A percentile compares a stretch with the other conserved stretches of the same genome.
phyloP scores from a whole-genome alignment of 2,329 filamentous ascomycete species.

The Beauveria varroae region DNA sequence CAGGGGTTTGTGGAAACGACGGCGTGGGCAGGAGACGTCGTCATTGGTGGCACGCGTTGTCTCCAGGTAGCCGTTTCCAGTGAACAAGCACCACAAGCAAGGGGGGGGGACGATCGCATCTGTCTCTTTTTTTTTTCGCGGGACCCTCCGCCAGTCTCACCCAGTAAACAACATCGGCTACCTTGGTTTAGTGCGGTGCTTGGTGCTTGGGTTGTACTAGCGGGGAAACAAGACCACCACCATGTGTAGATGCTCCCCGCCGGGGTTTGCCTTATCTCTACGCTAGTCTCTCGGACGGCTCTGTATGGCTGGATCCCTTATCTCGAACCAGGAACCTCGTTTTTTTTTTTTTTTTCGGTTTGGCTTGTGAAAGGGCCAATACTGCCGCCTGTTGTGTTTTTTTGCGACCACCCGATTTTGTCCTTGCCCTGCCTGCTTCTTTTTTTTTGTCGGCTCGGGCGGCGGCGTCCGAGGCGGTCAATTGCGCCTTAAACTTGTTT shows the following conservation, averaged over 20 bases:
- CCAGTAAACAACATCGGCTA: no score
- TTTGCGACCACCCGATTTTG: background rate
- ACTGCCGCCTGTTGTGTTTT: background rate
- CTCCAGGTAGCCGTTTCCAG: background rate
- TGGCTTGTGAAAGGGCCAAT: background rate
- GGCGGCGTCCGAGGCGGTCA: slow-evolving; percentile 4
- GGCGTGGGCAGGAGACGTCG: background rate
- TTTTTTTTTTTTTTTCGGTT: background rate
- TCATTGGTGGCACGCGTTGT: background rate
- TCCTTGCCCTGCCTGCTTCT: background rate
- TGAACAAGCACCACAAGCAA: background rate
- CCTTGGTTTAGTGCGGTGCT: no score
- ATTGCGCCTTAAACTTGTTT: background rate
- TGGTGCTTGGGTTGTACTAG: no score
- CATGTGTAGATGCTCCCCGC: background rate
- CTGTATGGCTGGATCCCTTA: background rate
- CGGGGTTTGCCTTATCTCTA: background rate
- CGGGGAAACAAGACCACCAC: no score
- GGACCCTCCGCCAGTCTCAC: background rate
- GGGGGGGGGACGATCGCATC: background rate
- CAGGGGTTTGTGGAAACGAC: background rate
- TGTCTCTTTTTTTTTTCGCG: background rate
- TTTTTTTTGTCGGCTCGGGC: background rate
- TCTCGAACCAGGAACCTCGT: background rate
- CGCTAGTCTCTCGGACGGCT: background rate